Evolutionary conservation across 2,329 filamentous ascomycete genomes (phyloP), one percentile per base, ranked within the genome.

Genomic region (Colletotrichum godetiae): DNA sequence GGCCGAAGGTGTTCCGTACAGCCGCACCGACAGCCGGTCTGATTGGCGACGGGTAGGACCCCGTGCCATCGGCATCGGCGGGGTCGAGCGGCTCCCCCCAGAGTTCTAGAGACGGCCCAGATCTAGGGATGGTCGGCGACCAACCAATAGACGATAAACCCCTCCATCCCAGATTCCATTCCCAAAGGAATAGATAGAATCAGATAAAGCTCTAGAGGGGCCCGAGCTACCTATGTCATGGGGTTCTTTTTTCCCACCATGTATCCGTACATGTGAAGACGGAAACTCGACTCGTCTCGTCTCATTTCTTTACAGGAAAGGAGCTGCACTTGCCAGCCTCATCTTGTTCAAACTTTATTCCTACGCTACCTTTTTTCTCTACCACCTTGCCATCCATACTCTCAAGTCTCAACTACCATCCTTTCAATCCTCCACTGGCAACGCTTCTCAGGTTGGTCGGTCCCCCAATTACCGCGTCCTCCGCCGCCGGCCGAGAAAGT

Each of bases 71-170:
- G 42, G 42, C 52, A 29, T 55, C 24, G 27, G 66, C 57, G 66
- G 66, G 66, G 46, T 68, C 46, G 46, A 61, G 37, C 29, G 55
- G 55, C n/a, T n/a, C 35, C 49, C 24, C 29, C n/a, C 11, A 42
- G 37, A 42, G 13, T 19, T 42, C 37, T 33, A 31, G 53, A 35
- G 31, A 55, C 22, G 37, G 56, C 31, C 52, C 27, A 57, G 53
- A 65, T 58, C 53, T 55, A 59, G 37, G 52, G 64, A 68, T 63
- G 69, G 42, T 55, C 66, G 33, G 66, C 64, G 66, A 69, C 70
- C 66, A 64, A 69, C 70, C 59, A 73, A 46, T 13, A 42, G 8
- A 12, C 61, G 46, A 29, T 4, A 31, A 31, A 4, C 10, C 27
- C 33, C 42, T 46, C 42, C 61, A 24, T 55, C 8, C n/a, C 29